Evolutionary conservation across 495 filamentous ascomycete species (phyloP).

Genomic region (Bryoglossum gracile): DNA sequence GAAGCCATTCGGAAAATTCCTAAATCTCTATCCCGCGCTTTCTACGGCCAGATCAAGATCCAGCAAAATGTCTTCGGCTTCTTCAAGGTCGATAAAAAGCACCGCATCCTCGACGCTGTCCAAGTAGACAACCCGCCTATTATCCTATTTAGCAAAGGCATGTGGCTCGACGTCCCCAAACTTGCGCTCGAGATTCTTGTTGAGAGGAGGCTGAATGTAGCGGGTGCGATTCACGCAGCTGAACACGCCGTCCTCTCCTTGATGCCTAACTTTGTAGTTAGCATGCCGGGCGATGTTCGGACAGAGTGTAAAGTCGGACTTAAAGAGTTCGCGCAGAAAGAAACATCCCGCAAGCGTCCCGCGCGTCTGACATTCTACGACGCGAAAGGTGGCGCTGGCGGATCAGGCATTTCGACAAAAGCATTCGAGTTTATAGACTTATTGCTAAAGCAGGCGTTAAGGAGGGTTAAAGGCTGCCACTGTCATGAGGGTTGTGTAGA

Average conservation of each 20-base stretch:
- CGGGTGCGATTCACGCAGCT: slow-evolving; percentile 87
- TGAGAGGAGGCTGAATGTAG: slow-evolving; percentile 65
- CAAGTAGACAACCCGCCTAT: slow-evolving; percentile 91
- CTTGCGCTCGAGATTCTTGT: slow-evolving; percentile 71
- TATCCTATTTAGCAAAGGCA: slow-evolving; percentile 73
- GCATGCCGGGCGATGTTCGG: slow-evolving; percentile 75
- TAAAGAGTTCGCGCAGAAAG: slow-evolving; percentile 73
- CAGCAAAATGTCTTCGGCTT: slow-evolving; percentile 86
- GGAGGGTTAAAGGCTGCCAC: slow-evolving; percentile 58
- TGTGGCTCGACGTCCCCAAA: slow-evolving; percentile 92
- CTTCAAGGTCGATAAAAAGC: slow-evolving; percentile 83
- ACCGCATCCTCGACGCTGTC: slow-evolving; percentile 84
- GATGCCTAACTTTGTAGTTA: slow-evolving; percentile 84
- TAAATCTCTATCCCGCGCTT: slow-evolving; percentile 53
- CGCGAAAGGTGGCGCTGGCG: slow-evolving; percentile 76
- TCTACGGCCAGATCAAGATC: slow-evolving; percentile 77
- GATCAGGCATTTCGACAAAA: slow-evolving; percentile 80
- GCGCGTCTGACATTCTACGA: slow-evolving; percentile 93
- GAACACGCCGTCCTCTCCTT: slow-evolving; percentile 84
- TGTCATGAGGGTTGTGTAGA: slow-evolving; percentile 82
- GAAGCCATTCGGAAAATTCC: slow-evolving; percentile 70
- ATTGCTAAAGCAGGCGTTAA: slow-evolving; percentile 69
- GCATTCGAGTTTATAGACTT: slow-evolving; percentile 88
- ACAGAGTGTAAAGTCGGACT: slow-evolving; percentile 83
- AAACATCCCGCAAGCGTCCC: slow-evolving; percentile 72